Conservation (phyloP, 768 basidiomycete species). For the Agaricus sinodeliciosus region DNA sequence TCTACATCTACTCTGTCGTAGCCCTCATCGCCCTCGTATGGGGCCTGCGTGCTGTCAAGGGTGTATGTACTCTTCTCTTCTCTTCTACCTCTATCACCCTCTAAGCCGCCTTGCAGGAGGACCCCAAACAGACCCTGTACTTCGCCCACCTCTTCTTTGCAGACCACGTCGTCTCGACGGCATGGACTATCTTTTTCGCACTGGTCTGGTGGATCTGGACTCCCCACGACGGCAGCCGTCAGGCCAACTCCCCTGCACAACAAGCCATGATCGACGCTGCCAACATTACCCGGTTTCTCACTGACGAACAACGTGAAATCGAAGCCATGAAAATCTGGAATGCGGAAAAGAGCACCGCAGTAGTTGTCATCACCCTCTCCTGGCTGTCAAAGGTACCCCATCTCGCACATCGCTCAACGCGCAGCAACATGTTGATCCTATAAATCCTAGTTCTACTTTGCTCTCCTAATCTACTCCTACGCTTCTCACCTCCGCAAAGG, state of each 20-base stretch:
- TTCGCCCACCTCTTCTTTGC: constrained; percentile 90
- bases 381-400: constrained; percentile 82
- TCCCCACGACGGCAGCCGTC: constrained; percentile 83
- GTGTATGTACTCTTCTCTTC: constrained; percentile 44
- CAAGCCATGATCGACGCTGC: constrained; percentile 69
- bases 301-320: constrained; percentile 54
- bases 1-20: constrained; percentile 89
- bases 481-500: constrained; percentile 88
- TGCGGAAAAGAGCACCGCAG: constrained; percentile 80
- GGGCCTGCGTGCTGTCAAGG: constrained; percentile 82
- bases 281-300: constrained; percentile 44
- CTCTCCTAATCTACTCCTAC: constrained; percentile 85
- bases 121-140: constrained; percentile 75
- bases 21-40: constrained; percentile 77
- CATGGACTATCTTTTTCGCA: constrained; percentile 91
- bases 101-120: constrained; percentile 55
- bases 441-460: constrained; percentile 75
- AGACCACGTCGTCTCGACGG: constrained; percentile 85
- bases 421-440: neutral
- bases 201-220: constrained; percentile 87
- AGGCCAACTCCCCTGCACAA: constrained; percentile 84
- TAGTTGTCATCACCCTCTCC: constrained; percentile 67
- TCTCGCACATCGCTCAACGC: neutral
- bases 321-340: constrained; percentile 87
- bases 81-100: constrained; percentile 4